These are phyloP conservation scores for Quercus alba DNA, from an alignment of 306 rosid species.

Conservation along the genomic window DNA sequence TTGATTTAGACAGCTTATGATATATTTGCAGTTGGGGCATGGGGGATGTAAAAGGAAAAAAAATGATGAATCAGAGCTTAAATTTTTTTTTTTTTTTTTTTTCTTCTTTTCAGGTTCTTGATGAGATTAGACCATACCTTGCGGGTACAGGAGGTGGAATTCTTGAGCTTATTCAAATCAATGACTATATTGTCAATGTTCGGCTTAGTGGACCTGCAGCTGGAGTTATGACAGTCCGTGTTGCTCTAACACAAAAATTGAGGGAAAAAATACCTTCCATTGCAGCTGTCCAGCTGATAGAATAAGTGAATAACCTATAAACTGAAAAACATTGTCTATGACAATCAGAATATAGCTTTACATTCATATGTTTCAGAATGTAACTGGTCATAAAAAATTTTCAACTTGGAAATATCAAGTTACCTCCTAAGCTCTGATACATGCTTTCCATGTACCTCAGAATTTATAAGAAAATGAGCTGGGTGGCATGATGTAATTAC, in stretches of 20 bases:
- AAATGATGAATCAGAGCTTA: neutral
- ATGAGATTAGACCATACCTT: slow-evolving; percentile 92
- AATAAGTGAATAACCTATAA: slow-evolving; percentile 31
- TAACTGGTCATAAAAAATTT: slow-evolving; percentile 1
- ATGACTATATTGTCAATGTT: slow-evolving; percentile 71
- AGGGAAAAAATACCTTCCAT: slow-evolving; percentile 90
- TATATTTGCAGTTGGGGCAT: neutral
- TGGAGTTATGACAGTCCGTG: slow-evolving; percentile 84
- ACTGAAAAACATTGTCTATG: slow-evolving; percentile 9
- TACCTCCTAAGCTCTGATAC: slow-evolving; percentile 3
- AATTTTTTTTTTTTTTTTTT: neutral
- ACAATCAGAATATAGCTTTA: neutral
- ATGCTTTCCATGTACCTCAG: neutral
- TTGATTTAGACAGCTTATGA: neutral
- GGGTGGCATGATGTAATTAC: neutral
- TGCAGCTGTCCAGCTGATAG: slow-evolving; percentile 83
- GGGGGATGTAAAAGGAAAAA: no score
- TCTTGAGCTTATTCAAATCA: slow-evolving; percentile 67
- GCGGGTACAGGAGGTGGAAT: slow-evolving; percentile 95
- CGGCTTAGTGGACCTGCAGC: slow-evolving; percentile 92
- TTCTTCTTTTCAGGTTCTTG: slow-evolving; percentile 61
- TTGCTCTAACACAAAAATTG: slow-evolving; percentile 86
- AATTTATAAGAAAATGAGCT: neutral
- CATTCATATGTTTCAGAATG: neutral
- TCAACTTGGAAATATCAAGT: neutral